Evolutionary conservation across 108 stramenopile genomes (phyloP).

Genomic region (Pseudonitzschia delicatissima): DNA sequence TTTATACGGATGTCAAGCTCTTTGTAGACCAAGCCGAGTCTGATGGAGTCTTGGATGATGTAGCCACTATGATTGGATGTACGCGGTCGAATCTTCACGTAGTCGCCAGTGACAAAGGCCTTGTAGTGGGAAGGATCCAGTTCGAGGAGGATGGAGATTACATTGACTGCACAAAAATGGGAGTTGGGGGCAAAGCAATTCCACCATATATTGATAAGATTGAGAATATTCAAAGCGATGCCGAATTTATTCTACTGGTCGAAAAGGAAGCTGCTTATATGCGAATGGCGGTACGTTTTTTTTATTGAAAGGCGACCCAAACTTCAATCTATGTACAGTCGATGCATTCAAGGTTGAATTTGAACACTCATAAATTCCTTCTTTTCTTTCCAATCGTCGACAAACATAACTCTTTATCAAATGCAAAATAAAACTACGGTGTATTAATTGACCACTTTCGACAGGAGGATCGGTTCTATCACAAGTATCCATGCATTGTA

Average conservation of each 20-base stretch:
- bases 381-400: not conserved
- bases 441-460: not conserved
- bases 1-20: constrained; percentile 98
- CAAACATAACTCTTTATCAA: not conserved
- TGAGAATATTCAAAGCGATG: constrained; percentile 88
- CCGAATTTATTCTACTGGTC: constrained; percentile 94
- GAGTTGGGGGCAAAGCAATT: constrained; percentile 97
- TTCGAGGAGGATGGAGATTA: constrained; percentile 94
- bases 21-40: constrained; percentile 93
- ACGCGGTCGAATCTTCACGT: constrained; percentile 95
- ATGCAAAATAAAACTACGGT: not conserved
- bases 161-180: constrained; percentile 93
- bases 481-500: constrained; percentile 95
- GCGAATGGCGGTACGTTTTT: constrained; percentile 82
- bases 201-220: constrained; percentile 98
- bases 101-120: constrained; percentile 95
- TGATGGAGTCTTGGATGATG: constrained; percentile 94
- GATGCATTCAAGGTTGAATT: not conserved
- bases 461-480: constrained; percentile 94
- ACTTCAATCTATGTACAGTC: not conserved
- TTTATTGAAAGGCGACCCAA: not conserved
- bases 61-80: constrained; percentile 95
- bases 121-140: constrained; percentile 91
- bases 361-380: not conserved
- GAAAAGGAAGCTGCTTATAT: constrained; percentile 99